Evolutionary conservation across 441 rosid genomes (phyloP).

Genomic region (Jatropha multifida): DNA sequence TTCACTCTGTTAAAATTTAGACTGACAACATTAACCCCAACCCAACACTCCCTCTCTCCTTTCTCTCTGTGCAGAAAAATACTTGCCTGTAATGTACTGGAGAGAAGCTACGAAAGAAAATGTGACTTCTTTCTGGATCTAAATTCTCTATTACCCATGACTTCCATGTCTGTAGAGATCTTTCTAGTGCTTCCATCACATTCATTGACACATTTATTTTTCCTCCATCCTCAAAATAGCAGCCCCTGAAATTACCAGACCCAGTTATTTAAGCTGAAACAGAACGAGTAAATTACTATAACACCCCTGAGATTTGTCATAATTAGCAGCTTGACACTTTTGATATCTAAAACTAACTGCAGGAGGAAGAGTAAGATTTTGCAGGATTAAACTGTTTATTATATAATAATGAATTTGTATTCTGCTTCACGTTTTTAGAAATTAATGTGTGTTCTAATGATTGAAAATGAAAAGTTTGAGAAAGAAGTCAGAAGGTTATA

Average conservation of each 20-base stretch:
- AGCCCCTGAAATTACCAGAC: slow-evolving; percentile 45
- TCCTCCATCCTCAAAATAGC: slow-evolving; percentile 70
- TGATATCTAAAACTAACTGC: too few relatives aligned
- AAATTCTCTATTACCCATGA: slow-evolving; percentile 51
- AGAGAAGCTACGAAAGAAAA: slow-evolving; percentile 79
- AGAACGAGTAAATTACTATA: too few relatives aligned
- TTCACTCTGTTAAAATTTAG: slow-evolving; percentile 14
- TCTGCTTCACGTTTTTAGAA: too few relatives aligned
- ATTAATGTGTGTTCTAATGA: too few relatives aligned
- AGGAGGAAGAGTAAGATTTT: too few relatives aligned
- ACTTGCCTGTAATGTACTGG: slow-evolving; percentile 79
- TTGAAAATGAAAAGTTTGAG: too few relatives aligned
- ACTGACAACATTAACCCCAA: background rate
- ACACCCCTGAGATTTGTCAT: too few relatives aligned
- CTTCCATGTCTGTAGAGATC: slow-evolving; percentile 72
- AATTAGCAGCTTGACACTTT: too few relatives aligned
- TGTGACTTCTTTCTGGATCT: slow-evolving; percentile 46
- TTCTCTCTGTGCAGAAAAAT: background rate
- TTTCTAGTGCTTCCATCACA: slow-evolving; percentile 63
- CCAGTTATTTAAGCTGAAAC: background rate
- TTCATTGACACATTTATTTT: slow-evolving; percentile 63
- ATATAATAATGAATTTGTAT: too few relatives aligned
- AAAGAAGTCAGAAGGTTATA: slow-evolving; percentile 18
- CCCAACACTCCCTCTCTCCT: background rate
- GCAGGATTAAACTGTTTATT: too few relatives aligned